phyloP scores from a whole-genome alignment of 148 eudicot species.

The Heliamphora exappendiculata region DNA sequence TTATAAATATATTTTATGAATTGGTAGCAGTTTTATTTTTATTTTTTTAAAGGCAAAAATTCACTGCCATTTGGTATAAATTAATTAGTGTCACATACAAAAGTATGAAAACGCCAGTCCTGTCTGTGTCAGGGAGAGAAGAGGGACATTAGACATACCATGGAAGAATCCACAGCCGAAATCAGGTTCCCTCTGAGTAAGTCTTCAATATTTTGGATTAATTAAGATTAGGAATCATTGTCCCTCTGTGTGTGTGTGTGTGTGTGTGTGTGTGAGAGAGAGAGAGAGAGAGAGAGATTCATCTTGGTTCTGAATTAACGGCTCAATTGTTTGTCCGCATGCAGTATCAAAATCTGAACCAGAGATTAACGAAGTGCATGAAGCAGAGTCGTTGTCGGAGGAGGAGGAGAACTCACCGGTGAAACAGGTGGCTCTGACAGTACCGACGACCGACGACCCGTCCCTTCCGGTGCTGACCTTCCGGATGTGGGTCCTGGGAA shows the following conservation, averaged over 20 bases:
- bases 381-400: background rate
- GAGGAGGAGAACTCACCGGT: constrained; percentile 75
- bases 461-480: constrained; percentile 78
- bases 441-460: constrained; percentile 62
- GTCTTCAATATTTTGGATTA: background rate
- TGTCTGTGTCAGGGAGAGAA: background rate
- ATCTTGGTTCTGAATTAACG: no score
- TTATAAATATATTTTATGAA: background rate
- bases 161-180: constrained; percentile 30
- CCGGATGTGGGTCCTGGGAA: constrained; percentile 87
- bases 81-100: background rate
- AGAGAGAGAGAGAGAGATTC: no score
- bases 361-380: background rate
- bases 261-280: no score
- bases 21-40: no score
- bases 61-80: background rate
- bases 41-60: no score
- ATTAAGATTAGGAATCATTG: no score
- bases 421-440: constrained; percentile 84
- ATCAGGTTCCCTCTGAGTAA: constrained; percentile 30
- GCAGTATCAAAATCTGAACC: constrained; percentile 18
- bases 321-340: background rate
- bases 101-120: no score
- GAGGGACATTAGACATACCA: background rate
- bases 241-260: background rate